Evolutionary conservation across 257 asterid genomes (phyloP), one percentile per base, ranked within the genome.

Genomic region (Petunia secreta): DNA sequence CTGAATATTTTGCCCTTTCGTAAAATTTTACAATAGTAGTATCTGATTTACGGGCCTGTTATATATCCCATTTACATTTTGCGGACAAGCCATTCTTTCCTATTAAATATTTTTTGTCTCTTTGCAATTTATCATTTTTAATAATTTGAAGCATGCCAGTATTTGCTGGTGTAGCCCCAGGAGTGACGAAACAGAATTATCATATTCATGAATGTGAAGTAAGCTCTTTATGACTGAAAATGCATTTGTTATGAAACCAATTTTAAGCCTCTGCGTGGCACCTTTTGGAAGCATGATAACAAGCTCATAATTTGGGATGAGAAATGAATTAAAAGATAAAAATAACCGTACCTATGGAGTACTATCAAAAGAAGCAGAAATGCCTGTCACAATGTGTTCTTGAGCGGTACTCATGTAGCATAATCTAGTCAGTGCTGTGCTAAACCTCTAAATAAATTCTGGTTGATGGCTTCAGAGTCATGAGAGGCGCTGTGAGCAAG

Each of bases 201-300:
- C 34, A 34, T 14, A 16, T 34, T 71, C 25, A 11, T 48, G 60
- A 5, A 71, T 48, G 77, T 34, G 44, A 71, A 48, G 8, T 48
- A 48, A 71, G 60, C 2, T 71, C 5, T 71, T 5, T 71, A 46
- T 43, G 43, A 34, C 77, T 48, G 25, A 71, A 71, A 71, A 71
- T 71, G 11, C 77, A 5, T 71, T 71, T 71, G 43, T 71, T 48
- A 46, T 2, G 43, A 43, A 71, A 71, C 13, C 2, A 13, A 44
- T 15, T 69, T 41, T 69, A 69, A 38, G 58, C 40, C 76, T 69
- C 58, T 69, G 76, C 57, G 44, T 69, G 76, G 57, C 76, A 25
- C 34, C 57, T 16, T 69, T 8, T 44, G 46, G 76, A 69, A 13
- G 76, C 16, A 14, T 69, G 76, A 69, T 69, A 44, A 44, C 57